A percentile compares a stretch with the other conserved stretches of the same genome.
Evolutionary conservation across 306 rosid species (phyloP).

Genomic region (Cucumis hystrix): DNA sequence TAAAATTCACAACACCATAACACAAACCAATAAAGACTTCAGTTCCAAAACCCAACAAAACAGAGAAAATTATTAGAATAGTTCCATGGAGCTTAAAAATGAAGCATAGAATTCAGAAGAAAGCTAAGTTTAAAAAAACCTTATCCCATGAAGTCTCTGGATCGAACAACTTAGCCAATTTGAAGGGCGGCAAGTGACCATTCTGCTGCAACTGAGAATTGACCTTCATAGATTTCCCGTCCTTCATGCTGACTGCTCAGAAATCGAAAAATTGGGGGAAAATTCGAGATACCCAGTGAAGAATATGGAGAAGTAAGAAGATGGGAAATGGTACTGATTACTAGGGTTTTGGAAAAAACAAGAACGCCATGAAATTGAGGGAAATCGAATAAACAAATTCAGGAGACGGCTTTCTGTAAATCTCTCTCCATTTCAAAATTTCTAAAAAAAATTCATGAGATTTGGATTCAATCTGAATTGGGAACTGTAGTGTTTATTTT

Average conservation of each 20-base stretch:
- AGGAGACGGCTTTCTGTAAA: background rate
- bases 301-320: background rate
- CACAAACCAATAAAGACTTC: background rate
- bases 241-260: constrained; percentile 45
- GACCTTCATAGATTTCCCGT: constrained; percentile 51
- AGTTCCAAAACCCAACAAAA: background rate
- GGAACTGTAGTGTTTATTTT: background rate
- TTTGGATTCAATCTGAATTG: background rate
- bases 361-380: background rate
- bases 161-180: constrained; percentile 74
- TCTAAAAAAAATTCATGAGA: background rate
- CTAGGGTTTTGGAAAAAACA: background rate
- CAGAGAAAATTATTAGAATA: background rate
- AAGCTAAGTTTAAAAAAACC: constrained; percentile 29
- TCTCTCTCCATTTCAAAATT: background rate
- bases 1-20: background rate
- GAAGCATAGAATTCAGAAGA: background rate
- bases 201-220: constrained; percentile 34
- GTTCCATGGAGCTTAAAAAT: background rate
- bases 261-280: background rate
- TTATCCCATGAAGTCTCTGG: constrained; percentile 99
- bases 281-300: background rate
- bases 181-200: constrained; percentile 81
- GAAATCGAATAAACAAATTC: background rate
- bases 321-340: background rate